Conservation (phyloP, 495 filamentous ascomycete species). For the Pyrenopolyporus hunteri region DNA sequence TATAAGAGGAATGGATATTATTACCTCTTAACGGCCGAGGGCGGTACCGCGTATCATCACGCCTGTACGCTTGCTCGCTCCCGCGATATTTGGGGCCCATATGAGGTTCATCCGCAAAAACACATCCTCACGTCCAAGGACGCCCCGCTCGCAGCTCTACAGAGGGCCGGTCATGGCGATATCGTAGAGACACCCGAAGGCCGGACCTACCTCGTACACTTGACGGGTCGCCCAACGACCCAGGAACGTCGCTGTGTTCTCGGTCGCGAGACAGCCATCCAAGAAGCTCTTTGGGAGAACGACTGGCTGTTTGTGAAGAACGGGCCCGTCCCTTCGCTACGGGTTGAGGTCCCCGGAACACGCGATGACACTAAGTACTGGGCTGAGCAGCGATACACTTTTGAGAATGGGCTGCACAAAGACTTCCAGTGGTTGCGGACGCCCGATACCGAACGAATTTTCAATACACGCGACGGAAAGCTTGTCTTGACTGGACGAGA, state of each 20-base stretch:
- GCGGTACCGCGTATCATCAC: constrained; percentile 66
- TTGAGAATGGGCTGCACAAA: constrained; percentile 50
- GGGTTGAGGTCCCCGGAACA: constrained; percentile 56
- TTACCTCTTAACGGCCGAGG: constrained; percentile 66
- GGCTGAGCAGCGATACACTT: constrained; percentile 57
- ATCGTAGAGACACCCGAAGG: constrained; percentile 64
- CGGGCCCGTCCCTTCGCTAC: constrained; percentile 58
- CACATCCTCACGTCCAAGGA: constrained; percentile 55
- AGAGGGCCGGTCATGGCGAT: constrained; percentile 64
- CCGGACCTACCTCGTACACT: constrained; percentile 61
- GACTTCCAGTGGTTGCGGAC: constrained; percentile 65
- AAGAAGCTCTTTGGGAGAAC: constrained; percentile 60
- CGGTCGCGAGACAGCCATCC: constrained; percentile 61
- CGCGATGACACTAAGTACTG: constrained; percentile 59
- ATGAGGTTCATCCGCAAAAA: constrained; percentile 58
- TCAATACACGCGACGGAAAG: constrained; percentile 45
- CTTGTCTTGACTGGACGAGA: constrained; percentile 58
- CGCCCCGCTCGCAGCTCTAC: constrained; percentile 52
- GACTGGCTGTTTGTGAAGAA: constrained; percentile 65
- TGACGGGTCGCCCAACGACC: constrained; percentile 59
- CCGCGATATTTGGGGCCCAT: constrained; percentile 63
- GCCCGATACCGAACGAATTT: constrained; percentile 61
- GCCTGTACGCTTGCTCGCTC: constrained; percentile 60
- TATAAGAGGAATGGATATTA: constrained; percentile 63
- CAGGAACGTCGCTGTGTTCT: constrained; percentile 60